Evolutionary conservation across 345 rosid genomes (phyloP), one percentile per base, ranked within the genome.

Genomic region (Triadica sebifera): DNA sequence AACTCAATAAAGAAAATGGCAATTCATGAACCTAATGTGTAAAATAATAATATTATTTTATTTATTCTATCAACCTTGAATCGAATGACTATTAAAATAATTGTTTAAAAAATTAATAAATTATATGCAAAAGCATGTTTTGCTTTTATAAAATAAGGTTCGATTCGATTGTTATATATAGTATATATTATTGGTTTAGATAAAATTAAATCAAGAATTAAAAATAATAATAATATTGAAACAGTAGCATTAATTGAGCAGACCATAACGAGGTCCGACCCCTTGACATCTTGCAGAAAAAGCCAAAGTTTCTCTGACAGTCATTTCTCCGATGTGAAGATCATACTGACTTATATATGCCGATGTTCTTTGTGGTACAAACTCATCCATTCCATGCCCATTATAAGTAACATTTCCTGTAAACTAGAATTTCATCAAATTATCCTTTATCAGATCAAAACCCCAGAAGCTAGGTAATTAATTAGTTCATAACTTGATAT

Each of bases 201-300:
- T 41, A 6, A 0, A 41, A 1, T 41, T 5, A 53, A 53, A 3
- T 15, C 20, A 17, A 5, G 29, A 12, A 56, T 10, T 3, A 37
- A 16, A 38, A 7, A 4, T 25, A 38, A 16, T 5, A 60, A 24
- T 39, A 15, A 43, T 1, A 43, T 43, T 10, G 8, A 1, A 6
- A 43, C 1, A 6, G 5, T 43, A 43, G 6, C 9, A 43, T 43
- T 1, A 43, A 43, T 6, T 9, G 6, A 8, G 46, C 87, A 74
- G 11, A 88, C 92, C 90, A 47, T 83, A 78, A 25, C 88, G 85
- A 6, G 85, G 72, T 39, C 93, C 93, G 1, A 89, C 87, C 22
- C 93, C 93, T 60, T 89, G 93, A 62, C 93, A 89, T 77, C 88
- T 72, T 16, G 89, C 88, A 0, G 93, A 84, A 79, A 89, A 89